Percentiles rank a stretch among this genome's conserved stretches.
Evolutionary conservation across 169 alveolate species (phyloP).

Genomic region (Plasmodium reichenowi): DNA sequence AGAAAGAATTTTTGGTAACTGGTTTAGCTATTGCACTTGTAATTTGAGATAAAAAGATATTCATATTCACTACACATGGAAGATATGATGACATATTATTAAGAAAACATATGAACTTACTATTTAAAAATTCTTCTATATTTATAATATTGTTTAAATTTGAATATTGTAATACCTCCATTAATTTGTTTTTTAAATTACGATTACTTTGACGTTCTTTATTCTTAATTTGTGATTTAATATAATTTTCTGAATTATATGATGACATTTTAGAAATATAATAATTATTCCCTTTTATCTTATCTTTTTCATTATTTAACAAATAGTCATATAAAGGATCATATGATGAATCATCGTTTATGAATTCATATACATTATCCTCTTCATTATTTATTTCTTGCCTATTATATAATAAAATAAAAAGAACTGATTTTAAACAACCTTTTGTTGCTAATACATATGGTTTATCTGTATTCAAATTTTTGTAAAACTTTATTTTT

Average conservation of each 20-base stretch:
- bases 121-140: slow-evolving; percentile 32
- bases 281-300: neutral
- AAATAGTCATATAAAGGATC: too few relatives aligned
- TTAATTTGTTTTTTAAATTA: slow-evolving; percentile 6
- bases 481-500: slow-evolving; percentile 46
- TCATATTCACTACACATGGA: slow-evolving; percentile 63
- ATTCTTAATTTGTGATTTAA: neutral
- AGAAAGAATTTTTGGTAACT: slow-evolving; percentile 58
- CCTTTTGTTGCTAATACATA: slow-evolving; percentile 76
- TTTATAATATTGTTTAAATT: slow-evolving; percentile 48
- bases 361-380: neutral
- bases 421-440: slow-evolving; percentile 59
- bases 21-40: slow-evolving; percentile 71
- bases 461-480: slow-evolving; percentile 51
- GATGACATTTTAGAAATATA: neutral
- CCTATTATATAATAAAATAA: slow-evolving; percentile 47
- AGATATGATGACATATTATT: slow-evolving; percentile 28
- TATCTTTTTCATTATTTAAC: neutral
- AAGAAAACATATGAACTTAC: slow-evolving; percentile 24
- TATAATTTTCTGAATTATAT: neutral
- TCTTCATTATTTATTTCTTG: slow-evolving; percentile 6
- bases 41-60: slow-evolving; percentile 59
- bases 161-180: slow-evolving; percentile 30
- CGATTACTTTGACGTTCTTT: slow-evolving; percentile 2
- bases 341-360: too few relatives aligned